Base-by-base conservation (phyloP, 352 stramenopile genomes). In the Elongisporangium prolatum region DNA sequence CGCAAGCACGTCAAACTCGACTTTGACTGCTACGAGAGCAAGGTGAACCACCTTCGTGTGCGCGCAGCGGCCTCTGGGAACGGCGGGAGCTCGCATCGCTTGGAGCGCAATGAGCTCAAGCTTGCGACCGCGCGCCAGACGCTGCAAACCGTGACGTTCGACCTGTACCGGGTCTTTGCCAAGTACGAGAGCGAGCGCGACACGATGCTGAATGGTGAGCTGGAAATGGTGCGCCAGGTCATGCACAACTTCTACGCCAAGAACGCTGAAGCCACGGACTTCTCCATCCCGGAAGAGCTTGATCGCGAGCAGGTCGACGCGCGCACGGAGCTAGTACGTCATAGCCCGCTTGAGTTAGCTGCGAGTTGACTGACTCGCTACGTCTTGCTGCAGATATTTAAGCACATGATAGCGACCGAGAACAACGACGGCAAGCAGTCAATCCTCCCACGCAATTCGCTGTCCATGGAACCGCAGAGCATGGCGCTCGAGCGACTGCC, bases 171-270 rank as follows among this genome's bases (percentile, higher is more conserved):
- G 24, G 78, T 89, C 7, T 91, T 87, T 25, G 79, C 78, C 51
- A 92, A 92, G 49, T 89, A 90, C 59, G 76, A 90, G 57, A 86
- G 78, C 59, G 79, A 88, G 57, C 77, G 77, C 4, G 75, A 89
- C 57, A 80, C 75, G 21, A 89, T 91, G 80, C 68, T 89, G 3
- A 87, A 87, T 47, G 79, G 75, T n/a, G 79, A 91, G 60, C 71
- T 89, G 24, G 80, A 88, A 60, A 88, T 89, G 82, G 82, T 89
- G 63, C 77, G 79, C 24, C 81, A 91, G 57, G 80, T 89, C 16
- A 89, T 91, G 82, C 70, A 89, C 59, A 80, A 73, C 38, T 91
- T 91, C 61, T 89, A 91, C 55, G 59, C 76, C 34, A 88, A 84
- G 60, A 91, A 89, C 56, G 75, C 79, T 2, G 75, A 87, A 11